Base-by-base conservation (phyloP, 208 protist species). In the Leishmania turanica region DNA sequence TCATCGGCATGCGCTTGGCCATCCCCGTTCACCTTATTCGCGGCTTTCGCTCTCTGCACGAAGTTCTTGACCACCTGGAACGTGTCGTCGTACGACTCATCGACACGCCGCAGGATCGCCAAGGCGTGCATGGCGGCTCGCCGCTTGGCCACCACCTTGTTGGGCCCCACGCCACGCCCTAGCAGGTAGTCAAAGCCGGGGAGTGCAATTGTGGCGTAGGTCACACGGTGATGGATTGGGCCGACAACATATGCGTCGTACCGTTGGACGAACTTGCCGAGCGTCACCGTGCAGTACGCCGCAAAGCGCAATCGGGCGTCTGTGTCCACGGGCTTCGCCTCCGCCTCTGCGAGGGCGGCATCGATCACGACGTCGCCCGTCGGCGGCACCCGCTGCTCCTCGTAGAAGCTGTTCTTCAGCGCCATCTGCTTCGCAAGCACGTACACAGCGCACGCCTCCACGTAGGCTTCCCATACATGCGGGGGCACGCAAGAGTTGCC, bases 41-140 rank as follows among this genome's bases (percentile, higher is more conserved):
- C 34, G 45, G 11, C 45, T 9, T 53, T 73, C 21, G 8, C 24
- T 45, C 51, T 73, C 42, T 73, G 19, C n/a, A 80, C 7, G 2
- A 31, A 45, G 24, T 4, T 21, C 42, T 68, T 66, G 42, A 70
- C 76, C 1, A 54, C 49, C 31, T 3, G 53, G 73, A 73, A 65
- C 69, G 31, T 75, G 75, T 82, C 80, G 37, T 90, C 87, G 83
- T 94, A 95, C 78, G 95, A 81, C 4, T 90, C 88, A 64, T 98
- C 93, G 60, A 98, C 78, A 58, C 89, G 85, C n/a, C 78, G 74
- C 53, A 97, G 83, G 21, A 98, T 60, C n/a, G 90, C 87, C 9
- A 97, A 66, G 8, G 87, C 89, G 80, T 98, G 96, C 91, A 95
- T 93, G 1, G 96, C 89, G 19, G 94, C 96, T 3, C 91, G 90